Percentiles rank a stretch among this genome's conserved stretches.
Conservation (phyloP, 2,329 filamentous ascomycete genomes). For the Aspergillus fructus region DNA sequence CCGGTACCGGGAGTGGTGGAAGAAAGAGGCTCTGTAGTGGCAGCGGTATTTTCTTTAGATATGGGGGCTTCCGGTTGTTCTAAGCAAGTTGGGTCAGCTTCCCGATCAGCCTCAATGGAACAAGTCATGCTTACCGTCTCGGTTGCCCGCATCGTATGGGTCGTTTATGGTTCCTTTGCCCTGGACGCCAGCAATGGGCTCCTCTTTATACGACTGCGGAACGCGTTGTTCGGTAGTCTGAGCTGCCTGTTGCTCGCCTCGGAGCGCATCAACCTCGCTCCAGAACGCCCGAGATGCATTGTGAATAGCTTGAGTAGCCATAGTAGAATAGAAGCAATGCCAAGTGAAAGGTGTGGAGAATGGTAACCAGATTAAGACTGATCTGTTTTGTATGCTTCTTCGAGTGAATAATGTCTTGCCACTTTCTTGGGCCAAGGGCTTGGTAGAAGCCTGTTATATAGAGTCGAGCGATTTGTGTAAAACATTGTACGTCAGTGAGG, state of each 20-base stretch:
- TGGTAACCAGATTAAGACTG: background rate
- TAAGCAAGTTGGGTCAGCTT: constrained; percentile 7
- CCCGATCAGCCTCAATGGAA: background rate
- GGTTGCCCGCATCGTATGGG: constrained; percentile 64
- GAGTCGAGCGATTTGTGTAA: background rate
- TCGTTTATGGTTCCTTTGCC: constrained; percentile 68
- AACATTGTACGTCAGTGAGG: constrained; percentile 2
- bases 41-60: constrained; percentile 23
- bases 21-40: constrained; percentile 17
- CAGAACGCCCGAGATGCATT: constrained; percentile 52
- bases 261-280: constrained; percentile 38
- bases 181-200: constrained; percentile 70
- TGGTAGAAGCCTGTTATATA: constrained; percentile 6
- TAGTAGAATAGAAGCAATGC: constrained; percentile 14
- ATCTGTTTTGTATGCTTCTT: background rate
- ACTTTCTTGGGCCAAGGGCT: constrained; percentile 1
- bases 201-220: constrained; percentile 45
- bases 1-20: constrained; percentile 3
- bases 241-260: background rate
- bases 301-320: constrained; percentile 62
- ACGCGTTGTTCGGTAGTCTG: background rate
- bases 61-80: constrained; percentile 29
- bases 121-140: background rate
- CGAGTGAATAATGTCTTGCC: background rate
- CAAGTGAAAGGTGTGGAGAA: background rate